Conservation (phyloP, 129 eudicot genomes). For the Cynara cardunculus region DNA sequence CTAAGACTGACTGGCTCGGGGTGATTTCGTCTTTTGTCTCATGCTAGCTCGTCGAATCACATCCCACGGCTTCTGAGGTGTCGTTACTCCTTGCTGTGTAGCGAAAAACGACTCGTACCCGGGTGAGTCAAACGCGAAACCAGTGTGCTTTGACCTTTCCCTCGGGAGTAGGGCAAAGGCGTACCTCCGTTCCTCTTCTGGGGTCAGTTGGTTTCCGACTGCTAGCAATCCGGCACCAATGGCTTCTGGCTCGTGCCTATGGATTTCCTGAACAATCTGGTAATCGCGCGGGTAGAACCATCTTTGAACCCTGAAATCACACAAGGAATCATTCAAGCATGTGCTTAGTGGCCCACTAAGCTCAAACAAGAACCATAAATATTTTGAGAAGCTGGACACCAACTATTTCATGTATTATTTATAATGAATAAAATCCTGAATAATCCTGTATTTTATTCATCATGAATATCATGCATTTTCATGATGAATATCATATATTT, state of each 20-base stretch:
- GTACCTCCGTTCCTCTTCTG: conserved; percentile 83
- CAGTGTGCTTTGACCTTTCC: conserved; percentile 86
- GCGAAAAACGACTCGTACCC: conserved; percentile 98
- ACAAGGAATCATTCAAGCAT: neutral
- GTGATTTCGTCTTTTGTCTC: conserved; percentile 47
- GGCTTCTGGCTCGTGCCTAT: conserved; percentile 73
- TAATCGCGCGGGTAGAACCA: conserved; percentile 95
- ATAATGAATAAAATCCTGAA: neutral
- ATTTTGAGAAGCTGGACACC: too few species aligned
- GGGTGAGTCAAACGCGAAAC: conserved; percentile 97
- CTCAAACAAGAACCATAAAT: too few species aligned
- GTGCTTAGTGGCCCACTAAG: neutral
- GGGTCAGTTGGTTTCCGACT: conserved; percentile 56
- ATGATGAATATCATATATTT: neutral
- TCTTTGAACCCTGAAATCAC: conserved; percentile 65
- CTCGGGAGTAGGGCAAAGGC: conserved; percentile 86
- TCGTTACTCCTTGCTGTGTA: conserved; percentile 76
- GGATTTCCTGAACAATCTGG: conserved; percentile 88
- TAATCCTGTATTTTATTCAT: neutral
- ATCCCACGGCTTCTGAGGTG: conserved; percentile 96
- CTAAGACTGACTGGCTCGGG: conserved; percentile 34
- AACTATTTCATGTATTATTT: too few species aligned
- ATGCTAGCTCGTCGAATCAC: conserved; percentile 92
- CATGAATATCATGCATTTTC: neutral
- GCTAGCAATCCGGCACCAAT: conserved; percentile 64